These are phyloP conservation scores for Candida takata DNA, from an alignment of 805 yeast genomes.

Conservation along the genomic window DNA sequence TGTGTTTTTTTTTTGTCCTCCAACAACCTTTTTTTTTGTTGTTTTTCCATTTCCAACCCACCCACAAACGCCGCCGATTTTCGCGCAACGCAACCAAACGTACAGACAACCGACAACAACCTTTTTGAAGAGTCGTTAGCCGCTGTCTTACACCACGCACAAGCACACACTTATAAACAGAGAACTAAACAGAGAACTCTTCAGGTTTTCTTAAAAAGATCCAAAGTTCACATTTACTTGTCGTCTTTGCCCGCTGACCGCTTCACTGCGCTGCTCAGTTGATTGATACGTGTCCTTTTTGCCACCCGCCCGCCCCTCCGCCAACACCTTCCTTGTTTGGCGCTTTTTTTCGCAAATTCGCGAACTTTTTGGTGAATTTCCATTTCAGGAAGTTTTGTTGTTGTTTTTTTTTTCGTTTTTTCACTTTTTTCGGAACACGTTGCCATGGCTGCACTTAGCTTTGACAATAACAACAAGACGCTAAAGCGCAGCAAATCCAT, in stretches of 20 bases:
- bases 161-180: too few relatives aligned
- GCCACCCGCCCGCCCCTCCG: slow-evolving; percentile 2
- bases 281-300: slow-evolving; percentile 12
- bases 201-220: too few relatives aligned
- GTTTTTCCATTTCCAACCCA: neutral
- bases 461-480: neutral
- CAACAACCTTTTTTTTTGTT: too few relatives aligned
- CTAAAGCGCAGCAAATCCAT: slow-evolving; percentile 19
- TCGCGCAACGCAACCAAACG: too few relatives aligned
- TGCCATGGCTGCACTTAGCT: slow-evolving; percentile 5
- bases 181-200: too few relatives aligned
- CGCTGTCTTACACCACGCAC: too few relatives aligned
- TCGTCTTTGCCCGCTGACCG: slow-evolving; percentile 18
- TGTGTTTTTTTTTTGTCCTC: neutral
- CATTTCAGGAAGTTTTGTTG: neutral
- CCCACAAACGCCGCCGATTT: too few relatives aligned
- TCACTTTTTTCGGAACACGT: neutral
- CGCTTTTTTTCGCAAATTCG: slow-evolving; percentile 3
- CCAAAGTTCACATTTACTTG: too few relatives aligned
- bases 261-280: slow-evolving; percentile 26
- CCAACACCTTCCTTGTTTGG: too few relatives aligned
- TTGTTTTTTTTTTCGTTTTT: slow-evolving; percentile 1
- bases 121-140: too few relatives aligned
- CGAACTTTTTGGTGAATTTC: slow-evolving; percentile 1
- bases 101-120: too few relatives aligned